Evolutionary conservation across 495 filamentous ascomycete species (phyloP).

Genomic region (Penicillium angulare): DNA sequence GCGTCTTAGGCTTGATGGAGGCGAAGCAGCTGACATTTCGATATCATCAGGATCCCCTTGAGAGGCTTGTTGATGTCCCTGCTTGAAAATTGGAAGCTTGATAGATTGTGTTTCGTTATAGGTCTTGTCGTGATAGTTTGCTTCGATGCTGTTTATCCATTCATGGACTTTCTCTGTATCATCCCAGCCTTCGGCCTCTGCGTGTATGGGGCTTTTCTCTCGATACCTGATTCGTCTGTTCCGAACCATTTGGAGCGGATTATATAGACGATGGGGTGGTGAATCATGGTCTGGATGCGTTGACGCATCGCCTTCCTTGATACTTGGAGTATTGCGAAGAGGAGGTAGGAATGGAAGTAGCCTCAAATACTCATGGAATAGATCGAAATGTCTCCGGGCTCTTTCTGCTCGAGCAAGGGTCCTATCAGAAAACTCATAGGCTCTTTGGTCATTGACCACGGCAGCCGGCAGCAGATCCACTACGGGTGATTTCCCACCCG

Average conservation of each 20-base stretch:
- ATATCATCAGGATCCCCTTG: slow-evolving; percentile 20
- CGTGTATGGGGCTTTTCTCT: slow-evolving; percentile 66
- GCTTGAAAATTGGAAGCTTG: slow-evolving; percentile 54
- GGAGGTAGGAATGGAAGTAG: slow-evolving; percentile 73
- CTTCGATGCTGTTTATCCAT: slow-evolving; percentile 72
- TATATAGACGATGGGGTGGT: slow-evolving; percentile 63
- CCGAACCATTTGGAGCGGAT: slow-evolving; percentile 83
- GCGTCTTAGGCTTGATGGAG: slow-evolving; percentile 34
- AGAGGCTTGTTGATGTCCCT: slow-evolving; percentile 17
- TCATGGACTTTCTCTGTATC: slow-evolving; percentile 64
- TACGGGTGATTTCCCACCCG: slow-evolving; percentile 23
- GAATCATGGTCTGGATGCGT: background rate
- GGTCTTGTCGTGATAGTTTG: slow-evolving; percentile 37
- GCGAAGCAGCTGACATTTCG: slow-evolving; percentile 28
- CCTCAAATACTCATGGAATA: slow-evolving; percentile 76
- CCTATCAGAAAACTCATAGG: slow-evolving; percentile 69
- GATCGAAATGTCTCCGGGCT: slow-evolving; percentile 73
- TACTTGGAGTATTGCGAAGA: slow-evolving; percentile 34
- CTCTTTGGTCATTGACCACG: slow-evolving; percentile 25
- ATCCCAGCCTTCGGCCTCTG: slow-evolving; percentile 71
- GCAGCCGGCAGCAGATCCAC: slow-evolving; percentile 31
- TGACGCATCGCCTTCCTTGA: slow-evolving; percentile 4
- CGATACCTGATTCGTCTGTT: slow-evolving; percentile 78
- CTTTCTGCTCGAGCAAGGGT: slow-evolving; percentile 77
- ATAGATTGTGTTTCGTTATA: slow-evolving; percentile 50